Evolutionary conservation across 768 basidiomycete genomes (phyloP).

Genomic region (Phlebiopsis gigantea): DNA sequence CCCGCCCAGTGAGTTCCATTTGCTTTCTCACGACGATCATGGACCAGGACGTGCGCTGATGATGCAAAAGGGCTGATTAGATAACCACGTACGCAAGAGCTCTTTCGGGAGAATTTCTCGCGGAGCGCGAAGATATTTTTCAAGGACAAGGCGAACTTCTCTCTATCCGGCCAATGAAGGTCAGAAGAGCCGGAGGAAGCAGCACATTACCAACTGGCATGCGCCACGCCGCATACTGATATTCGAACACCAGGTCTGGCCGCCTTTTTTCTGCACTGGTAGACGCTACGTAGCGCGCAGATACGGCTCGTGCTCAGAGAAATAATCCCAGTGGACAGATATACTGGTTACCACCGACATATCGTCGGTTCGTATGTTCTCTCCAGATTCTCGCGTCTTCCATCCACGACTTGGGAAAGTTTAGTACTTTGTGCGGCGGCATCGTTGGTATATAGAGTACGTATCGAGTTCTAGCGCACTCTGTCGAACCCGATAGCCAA

Average conservation of each 20-base stretch:
- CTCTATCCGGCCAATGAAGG: background rate
- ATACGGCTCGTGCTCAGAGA: too few species aligned
- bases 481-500: background rate
- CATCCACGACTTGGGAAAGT: background rate
- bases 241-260: background rate
- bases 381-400: background rate
- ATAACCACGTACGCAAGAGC: background rate
- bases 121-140: background rate
- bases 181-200: background rate
- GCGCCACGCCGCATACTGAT: background rate
- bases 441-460: background rate
- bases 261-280: background rate
- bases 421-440: background rate
- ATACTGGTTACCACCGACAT: background rate
- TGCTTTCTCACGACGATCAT: background rate
- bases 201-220: background rate
- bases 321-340: background rate
- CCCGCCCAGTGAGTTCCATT: background rate
- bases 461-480: background rate
- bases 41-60: background rate
- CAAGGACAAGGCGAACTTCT: background rate
- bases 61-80: too few species aligned
- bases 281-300: background rate
- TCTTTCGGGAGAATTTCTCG: background rate
- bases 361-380: background rate